These are phyloP conservation scores for Fraxinus dipetala DNA, from an alignment of 305 asterid genomes.

Conservation along the genomic window DNA sequence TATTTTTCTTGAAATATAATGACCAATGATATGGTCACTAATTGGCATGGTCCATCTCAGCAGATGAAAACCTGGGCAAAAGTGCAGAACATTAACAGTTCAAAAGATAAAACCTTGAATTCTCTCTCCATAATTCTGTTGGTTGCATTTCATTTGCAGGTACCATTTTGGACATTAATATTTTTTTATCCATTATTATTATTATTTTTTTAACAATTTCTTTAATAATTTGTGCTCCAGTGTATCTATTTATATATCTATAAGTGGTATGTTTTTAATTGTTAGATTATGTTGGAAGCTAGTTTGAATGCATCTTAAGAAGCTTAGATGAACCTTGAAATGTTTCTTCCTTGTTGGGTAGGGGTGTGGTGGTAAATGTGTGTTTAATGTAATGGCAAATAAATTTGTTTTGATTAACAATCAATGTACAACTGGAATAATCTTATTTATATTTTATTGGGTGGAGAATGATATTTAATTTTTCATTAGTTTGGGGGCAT, in stretches of 20 bases:
- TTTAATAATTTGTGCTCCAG: neutral
- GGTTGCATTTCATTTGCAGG: conserved; percentile 98
- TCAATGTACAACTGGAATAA: neutral
- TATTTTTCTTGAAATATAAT: conserved; percentile 11
- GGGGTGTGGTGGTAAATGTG: neutral
- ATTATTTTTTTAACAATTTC: neutral
- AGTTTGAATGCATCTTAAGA: neutral
- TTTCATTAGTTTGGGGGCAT: neutral
- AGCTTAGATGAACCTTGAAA: neutral
- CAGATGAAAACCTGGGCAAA: conserved; percentile 98
- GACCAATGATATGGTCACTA: conserved; percentile 4
- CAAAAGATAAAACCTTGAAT: conserved; percentile 81
- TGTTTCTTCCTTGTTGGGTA: neutral
- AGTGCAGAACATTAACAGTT: conserved; percentile 78
- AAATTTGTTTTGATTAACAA: neutral
- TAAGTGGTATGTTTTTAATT: neutral
- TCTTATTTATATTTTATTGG: neutral
- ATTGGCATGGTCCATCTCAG: conserved; percentile 22
- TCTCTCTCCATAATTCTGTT: conserved; percentile 80
- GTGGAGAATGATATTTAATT: neutral
- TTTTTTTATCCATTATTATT: too few relatives aligned
- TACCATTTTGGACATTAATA: conserved; percentile 26
- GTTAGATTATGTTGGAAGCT: neutral
- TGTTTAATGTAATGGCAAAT: neutral
- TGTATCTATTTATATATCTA: neutral